Base-by-base conservation (phyloP, 768 basidiomycete species). In the Lactarius vividus region DNA sequence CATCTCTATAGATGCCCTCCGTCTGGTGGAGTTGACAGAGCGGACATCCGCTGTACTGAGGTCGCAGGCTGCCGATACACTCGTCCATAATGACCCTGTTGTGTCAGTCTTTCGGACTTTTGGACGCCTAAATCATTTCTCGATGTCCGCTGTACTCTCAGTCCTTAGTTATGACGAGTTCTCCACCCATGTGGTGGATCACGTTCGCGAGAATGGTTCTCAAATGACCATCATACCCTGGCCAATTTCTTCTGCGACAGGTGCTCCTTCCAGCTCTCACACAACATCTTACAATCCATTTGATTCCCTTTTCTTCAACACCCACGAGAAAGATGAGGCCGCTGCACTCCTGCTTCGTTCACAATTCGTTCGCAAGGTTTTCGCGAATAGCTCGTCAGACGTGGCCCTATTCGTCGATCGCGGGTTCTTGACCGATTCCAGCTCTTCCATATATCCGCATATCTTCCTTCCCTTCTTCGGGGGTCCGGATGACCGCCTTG, bases 391-490 rank as follows among this genome's bases (percentile, higher is more conserved):
- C 18, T 83, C 85, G 3, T 80, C 82, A 11, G 92, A 98, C 71
- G 90, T 96, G 40, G 93, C 88, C 5, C 77, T 98, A 40, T 96
- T 92, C 74, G 83, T 97, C 64, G 96, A 98, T 74, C 81, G 88
- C 29, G 88, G 88, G 1, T 74, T 72, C 62, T 75, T 82, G 1
- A 73, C 71, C 26, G 72, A 71, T 31, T 63, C 71, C 8, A 71
- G 75, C 18, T 61, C 58, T 37, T 71, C 71, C 10, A 64, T 57
- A 42, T 80, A 75, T 29, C 81, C 88, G 66, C 91, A 92, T 69
- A 72, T 98, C 33, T 86, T 96, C 74, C 73, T 95, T 49, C 92
- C 96, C 0, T 98, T 96, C 85, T 91, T 94, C 74, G 96, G 96
- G 42, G 96, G 96, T 0, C 88, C 93, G 0, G 96, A 99, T 74